Percentiles rank a stretch among this genome's conserved stretches.
These are phyloP conservation scores for Pneumocystis jirovecii DNA, from an alignment of 1,139 yeast species.

Conservation along the genomic window DNA sequence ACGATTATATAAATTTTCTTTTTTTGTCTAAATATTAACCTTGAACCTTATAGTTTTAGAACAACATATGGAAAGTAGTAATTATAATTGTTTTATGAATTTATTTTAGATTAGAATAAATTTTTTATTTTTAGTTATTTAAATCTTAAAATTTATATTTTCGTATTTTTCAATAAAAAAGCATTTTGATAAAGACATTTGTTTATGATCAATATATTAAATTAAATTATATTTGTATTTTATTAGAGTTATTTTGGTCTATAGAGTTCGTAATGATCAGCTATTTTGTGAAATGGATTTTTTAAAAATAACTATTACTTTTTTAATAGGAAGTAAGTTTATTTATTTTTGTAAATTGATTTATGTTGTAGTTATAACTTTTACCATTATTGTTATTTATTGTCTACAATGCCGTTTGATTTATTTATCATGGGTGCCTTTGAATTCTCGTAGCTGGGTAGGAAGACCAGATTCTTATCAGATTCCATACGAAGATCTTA, in stretches of 20 bases:
- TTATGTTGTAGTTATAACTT: not conserved
- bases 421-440: conserved; percentile 71
- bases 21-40: not conserved
- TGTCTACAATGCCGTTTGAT: conserved; percentile 46
- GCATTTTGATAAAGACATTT: not conserved
- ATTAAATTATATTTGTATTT: not conserved
- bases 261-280: not conserved
- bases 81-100: too few species aligned
- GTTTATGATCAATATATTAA: not conserved
- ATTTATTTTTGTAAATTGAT: not conserved
- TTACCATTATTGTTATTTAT: conserved; percentile 10
- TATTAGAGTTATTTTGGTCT: not conserved
- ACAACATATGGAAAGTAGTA: not conserved
- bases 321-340: not conserved
- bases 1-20: not conserved
- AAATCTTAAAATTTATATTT: not conserved
- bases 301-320: not conserved
- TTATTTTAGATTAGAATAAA: too few species aligned
- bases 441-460: conserved; percentile 52
- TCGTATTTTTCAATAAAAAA: not conserved
- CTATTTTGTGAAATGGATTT: not conserved
- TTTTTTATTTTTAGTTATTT: not conserved
- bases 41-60: too few species aligned
- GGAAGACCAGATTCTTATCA: conserved; percentile 65
- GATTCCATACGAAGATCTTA: conserved; percentile 51